Conservation (phyloP, 768 basidiomycete species). For the Pleurotus eryngii region DNA sequence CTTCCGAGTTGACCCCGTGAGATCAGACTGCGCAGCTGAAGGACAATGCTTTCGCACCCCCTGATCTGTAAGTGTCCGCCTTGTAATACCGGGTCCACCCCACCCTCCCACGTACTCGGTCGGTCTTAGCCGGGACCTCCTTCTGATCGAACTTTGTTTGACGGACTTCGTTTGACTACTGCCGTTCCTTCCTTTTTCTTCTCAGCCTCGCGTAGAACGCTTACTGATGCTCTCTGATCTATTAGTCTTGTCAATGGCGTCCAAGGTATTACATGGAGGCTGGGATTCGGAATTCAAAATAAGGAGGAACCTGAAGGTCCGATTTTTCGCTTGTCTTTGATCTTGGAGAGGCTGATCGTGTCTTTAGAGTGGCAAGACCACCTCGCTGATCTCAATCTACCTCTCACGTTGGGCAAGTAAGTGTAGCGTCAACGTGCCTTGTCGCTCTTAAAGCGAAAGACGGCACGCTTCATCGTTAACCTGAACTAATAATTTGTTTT, state of each 20-base stretch:
- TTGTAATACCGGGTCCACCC: background rate
- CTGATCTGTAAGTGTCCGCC: slow-evolving; percentile 48
- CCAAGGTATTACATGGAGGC: slow-evolving; percentile 63
- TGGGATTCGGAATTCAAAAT: slow-evolving; percentile 56
- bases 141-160: slow-evolving; percentile 2
- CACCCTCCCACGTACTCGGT: slow-evolving; percentile 2
- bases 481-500: slow-evolving; percentile 3
- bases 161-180: background rate
- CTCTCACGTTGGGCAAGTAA: slow-evolving; percentile 46
- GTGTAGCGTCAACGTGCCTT: slow-evolving; percentile 16
- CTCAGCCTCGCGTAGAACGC: no score
- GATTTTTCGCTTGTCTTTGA: slow-evolving; percentile 8
- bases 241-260: slow-evolving; percentile 48
- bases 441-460: background rate
- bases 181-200: background rate
- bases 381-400: slow-evolving; percentile 49
- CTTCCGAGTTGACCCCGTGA: background rate
- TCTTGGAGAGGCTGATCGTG: background rate
- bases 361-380: slow-evolving; percentile 56
- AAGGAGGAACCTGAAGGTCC: slow-evolving; percentile 53
- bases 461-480: background rate
- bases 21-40: slow-evolving; percentile 48
- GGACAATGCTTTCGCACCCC: slow-evolving; percentile 52
- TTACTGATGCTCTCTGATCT: background rate
- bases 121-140: slow-evolving; percentile 4